phyloP scores from a whole-genome alignment of 768 basidiomycete genomes.

The Nevesoporus exiguus region DNA sequence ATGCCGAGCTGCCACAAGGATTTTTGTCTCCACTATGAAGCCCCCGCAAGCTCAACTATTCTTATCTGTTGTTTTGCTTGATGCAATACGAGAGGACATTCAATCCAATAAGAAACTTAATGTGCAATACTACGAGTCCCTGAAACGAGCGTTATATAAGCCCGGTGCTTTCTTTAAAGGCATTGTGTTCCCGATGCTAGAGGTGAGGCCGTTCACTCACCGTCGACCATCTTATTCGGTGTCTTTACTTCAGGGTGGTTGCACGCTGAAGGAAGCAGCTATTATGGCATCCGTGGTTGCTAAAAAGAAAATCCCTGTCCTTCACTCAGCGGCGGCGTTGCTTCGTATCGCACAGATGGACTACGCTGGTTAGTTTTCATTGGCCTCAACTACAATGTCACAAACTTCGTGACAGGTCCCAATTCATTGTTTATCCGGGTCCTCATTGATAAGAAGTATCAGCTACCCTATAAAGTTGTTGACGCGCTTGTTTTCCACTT shows the following conservation, averaged over 20 bases:
- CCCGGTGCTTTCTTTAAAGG: conserved; percentile 99
- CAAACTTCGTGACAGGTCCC: conserved; percentile 48
- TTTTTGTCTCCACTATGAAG: conserved; percentile 96
- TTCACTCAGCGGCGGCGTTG: conserved; percentile 94
- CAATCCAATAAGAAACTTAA: conserved; percentile 81
- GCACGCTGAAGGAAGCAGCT: conserved; percentile 90
- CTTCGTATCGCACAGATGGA: conserved; percentile 95
- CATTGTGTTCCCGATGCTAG: conserved; percentile 90
- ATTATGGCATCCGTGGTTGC: conserved; percentile 90
- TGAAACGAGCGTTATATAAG: conserved; percentile 92
- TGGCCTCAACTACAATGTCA: not conserved
- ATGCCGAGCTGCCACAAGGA: conserved; percentile 88
- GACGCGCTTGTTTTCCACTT: conserved; percentile 98
- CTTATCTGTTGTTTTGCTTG: conserved; percentile 86
- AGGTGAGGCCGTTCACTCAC: conserved; percentile 49
- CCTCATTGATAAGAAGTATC: conserved; percentile 95
- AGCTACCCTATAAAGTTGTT: conserved; percentile 95
- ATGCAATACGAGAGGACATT: conserved; percentile 88
- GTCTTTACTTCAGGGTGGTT: conserved; percentile 53
- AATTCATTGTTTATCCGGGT: conserved; percentile 97
- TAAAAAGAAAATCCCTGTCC: conserved; percentile 90
- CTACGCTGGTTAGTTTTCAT: conserved; percentile 64
- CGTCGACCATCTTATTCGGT: conserved; percentile 29
- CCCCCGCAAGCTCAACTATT: conserved; percentile 91
- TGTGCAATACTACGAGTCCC: conserved; percentile 90